Conservation (phyloP, 305 asterid species). For the Fraxinus floribunda region DNA sequence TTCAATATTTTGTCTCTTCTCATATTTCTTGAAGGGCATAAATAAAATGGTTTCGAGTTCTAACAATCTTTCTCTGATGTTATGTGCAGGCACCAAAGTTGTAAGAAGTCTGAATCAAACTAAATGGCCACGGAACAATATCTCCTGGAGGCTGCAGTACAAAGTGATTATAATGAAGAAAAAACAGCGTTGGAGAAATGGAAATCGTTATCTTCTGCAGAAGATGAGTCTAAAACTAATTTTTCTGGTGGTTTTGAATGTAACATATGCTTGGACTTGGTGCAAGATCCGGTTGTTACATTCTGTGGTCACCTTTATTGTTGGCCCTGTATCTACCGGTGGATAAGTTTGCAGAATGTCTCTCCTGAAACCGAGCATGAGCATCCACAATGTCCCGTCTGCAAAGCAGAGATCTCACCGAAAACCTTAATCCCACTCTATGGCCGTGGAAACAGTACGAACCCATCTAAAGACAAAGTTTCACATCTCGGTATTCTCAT, state of each 20-base stretch:
- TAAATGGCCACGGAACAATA: slow-evolving; percentile 34
- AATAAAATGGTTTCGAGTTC: background rate
- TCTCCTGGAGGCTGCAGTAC: slow-evolving; percentile 24
- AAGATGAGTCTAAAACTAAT: slow-evolving; percentile 27
- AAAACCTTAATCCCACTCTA: slow-evolving; percentile 65
- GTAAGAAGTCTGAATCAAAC: background rate
- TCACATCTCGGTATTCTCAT: slow-evolving; percentile 30
- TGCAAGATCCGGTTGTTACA: background rate
- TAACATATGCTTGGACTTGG: slow-evolving; percentile 73
- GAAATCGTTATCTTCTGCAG: slow-evolving; percentile 26
- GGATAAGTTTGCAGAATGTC: slow-evolving; percentile 43
- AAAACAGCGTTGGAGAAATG: slow-evolving; percentile 25
- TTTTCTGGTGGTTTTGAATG: slow-evolving; percentile 58
- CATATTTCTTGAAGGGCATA: background rate
- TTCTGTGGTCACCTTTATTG: slow-evolving; percentile 72
- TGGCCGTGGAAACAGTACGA: slow-evolving; percentile 49
- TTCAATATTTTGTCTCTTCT: background rate
- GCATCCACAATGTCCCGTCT: slow-evolving; percentile 64
- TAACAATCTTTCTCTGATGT: background rate
- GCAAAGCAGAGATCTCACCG: slow-evolving; percentile 57
- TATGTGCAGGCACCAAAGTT: background rate
- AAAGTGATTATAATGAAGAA: slow-evolving; percentile 11
- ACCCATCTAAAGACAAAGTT: slow-evolving; percentile 27
- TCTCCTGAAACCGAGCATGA: slow-evolving; percentile 30
- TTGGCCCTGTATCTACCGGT: slow-evolving; percentile 85